Base-by-base conservation (phyloP, 176 grass and related monocot species). In the Alloteropsis semialata region DNA sequence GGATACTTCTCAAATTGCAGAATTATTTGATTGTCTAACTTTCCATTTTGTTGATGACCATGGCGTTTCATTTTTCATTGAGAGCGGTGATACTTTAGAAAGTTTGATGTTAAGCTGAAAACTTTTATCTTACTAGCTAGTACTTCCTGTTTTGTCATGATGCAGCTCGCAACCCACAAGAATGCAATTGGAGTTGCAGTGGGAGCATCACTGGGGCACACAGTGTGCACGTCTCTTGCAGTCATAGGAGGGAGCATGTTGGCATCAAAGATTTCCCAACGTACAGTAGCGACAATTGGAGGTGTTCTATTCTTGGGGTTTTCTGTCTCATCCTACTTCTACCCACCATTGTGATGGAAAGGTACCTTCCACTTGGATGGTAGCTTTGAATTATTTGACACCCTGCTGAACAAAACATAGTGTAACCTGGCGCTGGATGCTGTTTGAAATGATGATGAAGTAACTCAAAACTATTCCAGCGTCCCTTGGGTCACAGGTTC, bases 191-290 rank as follows among this genome's bases (percentile, higher is more conserved):
- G 91, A 83, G 94, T 93, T 56, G 89, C 94, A 37, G 68, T 97
- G 6, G 91, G 94, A 48, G 94, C 94, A 75, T 87, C 89, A 49
- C 15, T 97, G 38, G 94, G 91, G 15, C 94, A 97, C 89, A 92
- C 91, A 13, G 67, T 88, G 36, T 97, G 94, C 57, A 97, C 94
- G 17, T 94, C 94, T 24, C 30, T 97, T 7, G 94, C 91, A n/a
- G 94, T 97, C 27, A 65, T 94, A 30, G 94, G 94, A 69, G 94
- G 91, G 37, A 94, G 94, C 89, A 86, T 97, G 87, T 48, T 97
- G 69, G 94, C 91, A 18, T 97, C 94, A 48, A 97, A 92, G 80
- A 97, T 94, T 38, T 97, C 94, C 16, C 94, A 97, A 78, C 73
- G 79, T 16, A 97, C 94, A 0, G 94, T 97, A 34, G 91, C 94